Evolutionary conservation across 805 yeast genomes (phyloP).

Genomic region (Tetrapisispora nanseiensis): DNA sequence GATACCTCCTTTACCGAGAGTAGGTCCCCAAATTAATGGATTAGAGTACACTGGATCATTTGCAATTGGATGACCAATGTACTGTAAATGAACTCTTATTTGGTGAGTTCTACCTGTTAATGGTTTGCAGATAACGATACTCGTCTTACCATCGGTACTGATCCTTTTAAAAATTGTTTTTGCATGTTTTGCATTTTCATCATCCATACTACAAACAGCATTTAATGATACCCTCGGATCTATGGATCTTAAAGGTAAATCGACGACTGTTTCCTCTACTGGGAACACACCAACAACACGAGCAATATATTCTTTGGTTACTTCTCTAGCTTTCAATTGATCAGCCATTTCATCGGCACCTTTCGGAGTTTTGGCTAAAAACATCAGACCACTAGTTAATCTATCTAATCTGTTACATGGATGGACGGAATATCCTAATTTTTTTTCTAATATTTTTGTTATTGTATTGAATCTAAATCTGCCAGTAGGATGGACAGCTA

Average conservation of each 20-base stretch:
- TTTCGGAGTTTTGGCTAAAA: constrained; percentile 70
- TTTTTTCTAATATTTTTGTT: constrained; percentile 67
- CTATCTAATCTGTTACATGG: constrained; percentile 86
- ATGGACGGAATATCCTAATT: constrained; percentile 57
- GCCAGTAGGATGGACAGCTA: constrained; percentile 96
- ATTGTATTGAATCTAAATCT: constrained; percentile 65
- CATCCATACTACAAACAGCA: constrained; percentile 33
- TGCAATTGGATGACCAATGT: constrained; percentile 79
- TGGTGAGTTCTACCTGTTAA: constrained; percentile 93
- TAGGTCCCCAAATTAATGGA: constrained; percentile 67
- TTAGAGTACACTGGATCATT: constrained; percentile 90
- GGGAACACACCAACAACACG: constrained; percentile 86
- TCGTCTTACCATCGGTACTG: constrained; percentile 51
- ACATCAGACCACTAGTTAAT: constrained; percentile 87
- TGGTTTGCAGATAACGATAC: constrained; percentile 76
- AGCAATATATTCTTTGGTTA: constrained; percentile 77
- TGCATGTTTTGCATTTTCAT: constrained; percentile 48
- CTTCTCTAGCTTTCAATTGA: constrained; percentile 63
- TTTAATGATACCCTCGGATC: constrained; percentile 69
- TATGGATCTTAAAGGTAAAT: constrained; percentile 56
- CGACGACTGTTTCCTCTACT: constrained; percentile 42
- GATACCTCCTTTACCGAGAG: constrained; percentile 52
- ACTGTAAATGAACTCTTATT: constrained; percentile 86
- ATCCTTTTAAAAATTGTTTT: constrained; percentile 58
- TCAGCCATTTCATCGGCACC: constrained; percentile 70